Conservation (phyloP, 306 rosid genomes). For the Myrica gale region DNA sequence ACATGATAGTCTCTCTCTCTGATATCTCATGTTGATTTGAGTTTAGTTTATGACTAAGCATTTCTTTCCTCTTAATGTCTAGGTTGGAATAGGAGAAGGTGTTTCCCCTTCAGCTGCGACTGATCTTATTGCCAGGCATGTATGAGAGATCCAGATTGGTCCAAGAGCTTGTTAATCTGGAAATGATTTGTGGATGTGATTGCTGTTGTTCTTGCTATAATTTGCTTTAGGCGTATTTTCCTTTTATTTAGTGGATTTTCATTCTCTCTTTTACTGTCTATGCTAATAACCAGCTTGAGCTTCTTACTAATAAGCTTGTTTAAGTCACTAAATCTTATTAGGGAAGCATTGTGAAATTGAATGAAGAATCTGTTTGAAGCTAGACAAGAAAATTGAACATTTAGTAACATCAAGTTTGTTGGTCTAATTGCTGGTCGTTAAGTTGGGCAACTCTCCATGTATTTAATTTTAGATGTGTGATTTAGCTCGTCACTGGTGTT, state of each 20-base stretch:
- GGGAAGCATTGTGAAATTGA: constrained; percentile 9
- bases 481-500: not conserved
- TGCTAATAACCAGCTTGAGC: constrained; percentile 7
- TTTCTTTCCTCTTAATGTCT: constrained; percentile 29
- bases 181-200: constrained; percentile 20
- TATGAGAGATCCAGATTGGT: constrained; percentile 35
- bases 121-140: constrained; percentile 98
- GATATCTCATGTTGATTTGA: constrained; percentile 2
- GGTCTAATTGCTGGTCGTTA: constrained; percentile 18
- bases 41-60: constrained; percentile 24
- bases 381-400: not conserved
- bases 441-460: constrained; percentile 10
- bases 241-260: not conserved
- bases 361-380: not conserved
- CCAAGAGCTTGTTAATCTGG: constrained; percentile 13
- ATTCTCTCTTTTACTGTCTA: constrained; percentile 14
- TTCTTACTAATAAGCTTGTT: not conserved
- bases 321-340: not conserved
- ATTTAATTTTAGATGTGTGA: constrained; percentile 4
- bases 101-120: constrained; percentile 99
- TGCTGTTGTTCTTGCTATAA: not conserved
- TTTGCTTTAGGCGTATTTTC: not conserved
- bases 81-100: constrained; percentile 99
- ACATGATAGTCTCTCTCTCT: not conserved
- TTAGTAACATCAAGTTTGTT: not conserved